Conservation (phyloP, 495 filamentous ascomycete genomes). For the Penicillium maclennaniae region DNA sequence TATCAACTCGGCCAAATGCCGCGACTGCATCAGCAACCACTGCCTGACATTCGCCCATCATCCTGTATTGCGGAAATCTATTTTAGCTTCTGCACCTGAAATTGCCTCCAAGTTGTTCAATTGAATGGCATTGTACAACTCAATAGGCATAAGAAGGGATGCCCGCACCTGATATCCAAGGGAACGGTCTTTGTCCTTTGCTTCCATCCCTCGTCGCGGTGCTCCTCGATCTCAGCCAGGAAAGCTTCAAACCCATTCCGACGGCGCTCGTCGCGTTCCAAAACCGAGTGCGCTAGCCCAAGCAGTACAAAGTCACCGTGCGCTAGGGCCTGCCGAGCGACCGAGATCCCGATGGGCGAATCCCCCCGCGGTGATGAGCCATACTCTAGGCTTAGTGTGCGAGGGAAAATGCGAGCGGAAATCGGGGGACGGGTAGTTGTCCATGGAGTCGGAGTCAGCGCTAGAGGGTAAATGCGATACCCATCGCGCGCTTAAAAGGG, state of each 20-base stretch:
- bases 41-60: slow-evolving; percentile 62
- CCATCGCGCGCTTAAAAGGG: slow-evolving; percentile 28
- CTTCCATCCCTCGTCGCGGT: slow-evolving; percentile 44
- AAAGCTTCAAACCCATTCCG: slow-evolving; percentile 52
- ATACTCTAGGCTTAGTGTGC: slow-evolving; percentile 62
- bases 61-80: slow-evolving; percentile 18
- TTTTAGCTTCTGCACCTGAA: slow-evolving; percentile 15
- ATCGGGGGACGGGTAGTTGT: slow-evolving; percentile 36
- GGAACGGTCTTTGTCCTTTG: slow-evolving; percentile 41
- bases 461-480: slow-evolving; percentile 24
- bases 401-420: slow-evolving; percentile 53
- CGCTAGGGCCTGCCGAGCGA: slow-evolving; percentile 69
- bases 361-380: slow-evolving; percentile 82
- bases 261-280: slow-evolving; percentile 41
- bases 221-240: slow-evolving; percentile 67
- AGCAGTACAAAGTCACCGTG: slow-evolving; percentile 86
- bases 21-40: slow-evolving; percentile 82
- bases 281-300: slow-evolving; percentile 58
- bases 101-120: neutral
- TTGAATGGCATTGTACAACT: neutral
- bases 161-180: slow-evolving; percentile 50
- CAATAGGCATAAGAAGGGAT: neutral
- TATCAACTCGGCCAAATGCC: slow-evolving; percentile 81
- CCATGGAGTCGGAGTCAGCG: slow-evolving; percentile 29
- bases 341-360: slow-evolving; percentile 70